Percentiles rank a stretch among this genome's conserved stretches.
These are phyloP conservation scores for Hypoxylon cercidicola DNA, from an alignment of 495 filamentous ascomycete species.

Conservation along the genomic window DNA sequence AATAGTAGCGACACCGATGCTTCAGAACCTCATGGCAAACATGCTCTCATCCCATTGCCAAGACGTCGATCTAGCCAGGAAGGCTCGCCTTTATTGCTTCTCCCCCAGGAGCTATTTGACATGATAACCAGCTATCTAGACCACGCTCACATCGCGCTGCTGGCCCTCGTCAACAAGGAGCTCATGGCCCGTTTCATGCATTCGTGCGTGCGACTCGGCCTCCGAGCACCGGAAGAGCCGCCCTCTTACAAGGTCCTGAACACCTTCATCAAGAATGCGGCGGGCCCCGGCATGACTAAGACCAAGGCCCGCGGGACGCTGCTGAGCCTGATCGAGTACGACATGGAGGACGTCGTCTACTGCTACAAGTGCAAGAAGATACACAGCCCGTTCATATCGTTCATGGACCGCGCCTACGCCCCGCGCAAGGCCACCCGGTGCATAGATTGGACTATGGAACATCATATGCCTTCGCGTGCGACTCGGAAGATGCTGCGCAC, in stretches of 20 bases:
- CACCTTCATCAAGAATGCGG: constrained; percentile 17
- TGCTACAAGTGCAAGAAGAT: constrained; percentile 39
- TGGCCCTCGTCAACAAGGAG: constrained; percentile 41
- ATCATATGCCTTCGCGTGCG: constrained; percentile 39
- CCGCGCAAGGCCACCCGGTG: constrained; percentile 23
- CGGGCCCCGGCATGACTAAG: constrained; percentile 5
- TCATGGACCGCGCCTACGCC: constrained; percentile 28
- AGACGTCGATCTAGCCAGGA: not conserved
- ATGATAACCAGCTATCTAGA: constrained; percentile 27
- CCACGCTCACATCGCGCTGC: constrained; percentile 15
- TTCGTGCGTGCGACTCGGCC: constrained; percentile 8
- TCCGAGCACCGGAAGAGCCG: constrained; percentile 4
- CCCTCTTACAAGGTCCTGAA: constrained; percentile 16
- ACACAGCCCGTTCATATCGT: constrained; percentile 32
- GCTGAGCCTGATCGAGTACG: constrained; percentile 34
- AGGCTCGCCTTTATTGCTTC: constrained; percentile 19
- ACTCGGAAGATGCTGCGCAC: constrained; percentile 36
- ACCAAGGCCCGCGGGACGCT: constrained; percentile 26
- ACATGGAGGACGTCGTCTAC: constrained; percentile 31
- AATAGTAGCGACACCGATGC: constrained; percentile 12
- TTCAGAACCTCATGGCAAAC: not conserved
- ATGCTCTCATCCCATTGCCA: not conserved
- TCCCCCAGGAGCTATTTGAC: constrained; percentile 40
- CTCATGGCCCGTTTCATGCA: constrained; percentile 31
- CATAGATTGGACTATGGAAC: constrained; percentile 34